Percentiles rank a stretch among this genome's conserved stretches.
phyloP scores from a whole-genome alignment of 148 eudicot species.

The Rhododendron henanense region DNA sequence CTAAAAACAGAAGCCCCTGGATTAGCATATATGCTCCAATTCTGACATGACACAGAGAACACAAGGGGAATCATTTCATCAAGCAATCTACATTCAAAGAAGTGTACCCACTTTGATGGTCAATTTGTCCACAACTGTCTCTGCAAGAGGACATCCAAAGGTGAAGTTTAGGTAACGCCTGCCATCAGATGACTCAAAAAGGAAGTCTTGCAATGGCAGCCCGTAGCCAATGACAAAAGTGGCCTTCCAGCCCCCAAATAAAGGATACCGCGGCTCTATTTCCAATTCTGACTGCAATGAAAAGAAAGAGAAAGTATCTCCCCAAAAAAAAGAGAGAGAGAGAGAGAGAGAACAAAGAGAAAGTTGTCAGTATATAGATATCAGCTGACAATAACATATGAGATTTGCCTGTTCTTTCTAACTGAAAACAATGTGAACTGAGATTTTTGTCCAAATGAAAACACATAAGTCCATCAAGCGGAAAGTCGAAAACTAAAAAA shows the following conservation, averaged over 20 bases:
- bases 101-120: conserved; percentile 59
- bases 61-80: not conserved
- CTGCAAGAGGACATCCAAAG: conserved; percentile 77
- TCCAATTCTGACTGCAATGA: conserved; percentile 81
- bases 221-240: conserved; percentile 89
- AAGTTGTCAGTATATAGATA: not conserved
- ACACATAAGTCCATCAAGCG: not conserved
- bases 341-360: conserved; percentile 5
- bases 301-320: not conserved
- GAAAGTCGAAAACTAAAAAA: not conserved
- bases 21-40: conserved; percentile 11
- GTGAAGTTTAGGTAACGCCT: conserved; percentile 77
- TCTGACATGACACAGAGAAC: conserved; percentile 2
- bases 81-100: not conserved
- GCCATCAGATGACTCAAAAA: conserved; percentile 74
- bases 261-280: conserved; percentile 91
- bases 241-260: conserved; percentile 98
- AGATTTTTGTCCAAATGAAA: conserved; percentile 4
- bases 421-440: not conserved
- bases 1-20: conserved; percentile 29
- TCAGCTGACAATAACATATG: not conserved
- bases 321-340: too few relatives aligned
- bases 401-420: conserved; percentile 2
- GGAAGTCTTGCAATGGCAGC: conserved; percentile 85
- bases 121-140: conserved; percentile 77